Conservation (phyloP, 129 eudicot genomes). For the Kitagawia praeruptora region DNA sequence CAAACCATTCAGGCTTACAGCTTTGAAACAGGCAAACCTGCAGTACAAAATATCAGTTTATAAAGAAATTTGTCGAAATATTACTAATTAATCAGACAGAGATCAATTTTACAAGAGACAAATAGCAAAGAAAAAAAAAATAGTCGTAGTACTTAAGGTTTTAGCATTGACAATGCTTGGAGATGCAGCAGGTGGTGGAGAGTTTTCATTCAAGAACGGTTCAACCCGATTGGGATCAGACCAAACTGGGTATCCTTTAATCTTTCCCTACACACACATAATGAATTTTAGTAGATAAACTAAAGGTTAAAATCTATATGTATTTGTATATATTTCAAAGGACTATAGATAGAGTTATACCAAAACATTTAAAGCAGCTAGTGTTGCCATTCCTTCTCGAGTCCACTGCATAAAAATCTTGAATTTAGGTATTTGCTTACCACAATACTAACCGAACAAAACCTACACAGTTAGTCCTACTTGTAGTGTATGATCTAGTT, state of each 20-base stretch:
- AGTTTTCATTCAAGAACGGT: slow-evolving; percentile 65
- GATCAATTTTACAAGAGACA: background rate
- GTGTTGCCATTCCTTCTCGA: slow-evolving; percentile 99
- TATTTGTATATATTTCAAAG: background rate
- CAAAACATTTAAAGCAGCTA: slow-evolving; percentile 92
- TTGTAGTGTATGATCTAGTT: background rate
- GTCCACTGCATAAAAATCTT: slow-evolving; percentile 66
- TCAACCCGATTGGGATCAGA: slow-evolving; percentile 69
- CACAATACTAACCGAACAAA: background rate
- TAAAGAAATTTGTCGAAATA: background rate
- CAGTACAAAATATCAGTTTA: background rate
- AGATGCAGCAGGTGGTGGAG: slow-evolving; percentile 84
- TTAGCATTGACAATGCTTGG: slow-evolving; percentile 98
- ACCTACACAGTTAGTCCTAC: background rate
- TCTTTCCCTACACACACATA: slow-evolving; percentile 55
- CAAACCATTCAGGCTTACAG: background rate
- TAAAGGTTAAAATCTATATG: background rate
- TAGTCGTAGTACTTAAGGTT: slow-evolving; percentile 46
- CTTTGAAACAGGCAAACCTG: slow-evolving; percentile 6
- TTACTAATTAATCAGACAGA: background rate
- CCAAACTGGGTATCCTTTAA: slow-evolving; percentile 90
- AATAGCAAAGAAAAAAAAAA: background rate
- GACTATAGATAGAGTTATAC: slow-evolving; percentile 21
- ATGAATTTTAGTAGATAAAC: background rate
- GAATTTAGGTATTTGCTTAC: background rate